These are phyloP conservation scores for Ascochyta koolunga DNA, from an alignment of 2,329 filamentous ascomycete genomes.

Conservation along the genomic window DNA sequence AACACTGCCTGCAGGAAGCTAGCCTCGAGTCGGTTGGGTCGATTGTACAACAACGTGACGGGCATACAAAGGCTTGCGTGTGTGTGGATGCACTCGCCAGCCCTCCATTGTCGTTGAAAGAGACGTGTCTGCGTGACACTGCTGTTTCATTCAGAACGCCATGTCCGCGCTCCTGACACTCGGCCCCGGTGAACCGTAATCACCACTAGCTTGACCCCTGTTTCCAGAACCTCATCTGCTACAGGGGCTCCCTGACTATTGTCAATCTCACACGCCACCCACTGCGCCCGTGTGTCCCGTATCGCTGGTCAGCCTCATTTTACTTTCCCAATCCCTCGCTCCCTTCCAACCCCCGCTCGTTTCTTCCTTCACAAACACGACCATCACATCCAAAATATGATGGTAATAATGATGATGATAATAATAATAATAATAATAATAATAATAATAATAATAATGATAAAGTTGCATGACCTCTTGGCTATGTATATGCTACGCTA, in stretches of 20 bases:
- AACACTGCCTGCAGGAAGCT: constrained; percentile 16
- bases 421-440: background rate
- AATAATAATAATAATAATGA: background rate
- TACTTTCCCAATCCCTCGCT: background rate
- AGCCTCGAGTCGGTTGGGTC: background rate
- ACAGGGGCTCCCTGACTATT: too few species aligned
- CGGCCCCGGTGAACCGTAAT: constrained; percentile 18
- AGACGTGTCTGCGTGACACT: constrained; percentile 3
- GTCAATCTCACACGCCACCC: constrained; percentile 19
- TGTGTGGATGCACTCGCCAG: constrained; percentile 9
- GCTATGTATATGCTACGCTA: constrained; percentile 24
- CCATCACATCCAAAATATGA: background rate
- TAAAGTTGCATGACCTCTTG: constrained; percentile 11
- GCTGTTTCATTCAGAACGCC: constrained; percentile 16
- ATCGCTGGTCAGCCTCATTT: constrained; percentile 7
- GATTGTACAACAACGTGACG: constrained; percentile 12
- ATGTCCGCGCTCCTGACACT: constrained; percentile 12
- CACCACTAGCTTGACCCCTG: constrained; percentile 20
- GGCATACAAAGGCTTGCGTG: background rate
- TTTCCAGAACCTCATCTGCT: constrained; percentile 16
- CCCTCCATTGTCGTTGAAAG: constrained; percentile 3
- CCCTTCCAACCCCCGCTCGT: too few species aligned
- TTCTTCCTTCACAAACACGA: background rate
- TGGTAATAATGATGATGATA: background rate
- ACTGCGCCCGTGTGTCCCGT: constrained; percentile 16